Evolutionary conservation across 768 basidiomycete genomes (phyloP).

Genomic region (Xerocomellus amylosporus): DNA sequence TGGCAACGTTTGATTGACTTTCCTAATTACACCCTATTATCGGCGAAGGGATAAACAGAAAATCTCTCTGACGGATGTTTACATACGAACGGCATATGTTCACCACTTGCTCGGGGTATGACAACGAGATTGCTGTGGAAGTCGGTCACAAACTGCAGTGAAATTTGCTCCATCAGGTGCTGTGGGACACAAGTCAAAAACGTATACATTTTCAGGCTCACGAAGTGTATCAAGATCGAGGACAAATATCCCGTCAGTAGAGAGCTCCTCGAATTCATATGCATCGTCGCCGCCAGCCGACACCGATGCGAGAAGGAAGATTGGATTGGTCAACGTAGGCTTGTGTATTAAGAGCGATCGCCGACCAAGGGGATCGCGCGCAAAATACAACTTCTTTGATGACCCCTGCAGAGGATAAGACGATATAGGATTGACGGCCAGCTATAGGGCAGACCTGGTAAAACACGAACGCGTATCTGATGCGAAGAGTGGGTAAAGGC

Average conservation of each 20-base stretch:
- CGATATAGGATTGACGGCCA: not conserved
- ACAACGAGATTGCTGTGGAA: constrained; percentile 20
- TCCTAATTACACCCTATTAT: constrained; percentile 42
- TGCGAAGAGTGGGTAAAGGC: not conserved
- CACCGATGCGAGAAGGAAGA: constrained; percentile 64
- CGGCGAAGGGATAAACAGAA: not conserved
- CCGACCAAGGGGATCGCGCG: constrained; percentile 80
- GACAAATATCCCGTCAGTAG: constrained; percentile 54
- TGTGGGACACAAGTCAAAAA: not conserved
- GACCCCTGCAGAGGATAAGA: constrained; percentile 34
- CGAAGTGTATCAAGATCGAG: constrained; percentile 42
- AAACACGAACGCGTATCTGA: constrained; percentile 77
- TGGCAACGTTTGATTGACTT: constrained; percentile 50
- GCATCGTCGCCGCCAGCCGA: constrained; percentile 47
- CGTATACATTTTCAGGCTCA: constrained; percentile 26
- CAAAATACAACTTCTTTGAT: constrained; percentile 60
- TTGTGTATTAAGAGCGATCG: constrained; percentile 77
- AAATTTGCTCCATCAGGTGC: not conserved
- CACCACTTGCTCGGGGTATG: constrained; percentile 21
- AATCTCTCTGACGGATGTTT: not conserved
- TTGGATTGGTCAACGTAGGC: constrained; percentile 47
- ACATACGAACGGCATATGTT: constrained; percentile 25
- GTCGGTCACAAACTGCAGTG: constrained; percentile 17
- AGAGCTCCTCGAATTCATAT: constrained; percentile 60
- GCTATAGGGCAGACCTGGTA: constrained; percentile 55